Base-by-base conservation (phyloP, 768 basidiomycete genomes). In the Solioccasus polychromus region DNA sequence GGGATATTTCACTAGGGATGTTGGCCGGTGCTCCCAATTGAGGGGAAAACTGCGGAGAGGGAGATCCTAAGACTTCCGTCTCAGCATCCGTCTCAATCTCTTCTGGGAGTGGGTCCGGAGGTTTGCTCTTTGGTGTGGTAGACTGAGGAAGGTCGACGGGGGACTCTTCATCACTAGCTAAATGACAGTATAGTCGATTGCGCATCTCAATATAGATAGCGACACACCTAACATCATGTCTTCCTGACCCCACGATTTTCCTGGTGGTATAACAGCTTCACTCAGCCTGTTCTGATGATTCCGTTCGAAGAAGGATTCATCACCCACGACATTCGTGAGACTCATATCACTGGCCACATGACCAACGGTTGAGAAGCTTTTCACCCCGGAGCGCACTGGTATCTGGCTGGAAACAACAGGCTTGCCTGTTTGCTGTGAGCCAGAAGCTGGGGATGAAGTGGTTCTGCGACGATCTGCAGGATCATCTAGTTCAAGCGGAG, bases 311-410 rank as follows among this genome's bases (percentile, higher is more conserved):
- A 55, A 57, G n/a, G 47, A 52, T 17, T 55, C 63, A 17, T 57
- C 59, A 26, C 48, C 51, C 31, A 51, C 55, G 36, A 54, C 41
- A n/a, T 53, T 35, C 4, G 62, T 62, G 34, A 64, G 10, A 18
- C 55, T 62, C 44, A 49, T 50, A 46, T 55, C 50, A 14, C 52
- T 63, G 4, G 51, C 26, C 7, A 32, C 53, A 17, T 59, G 47
- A 12, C 48, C 45, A 37, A 49, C 32, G 35, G 37, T 48, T n/a
- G 50, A 57, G 37, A 49, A 56, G 5, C 44, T 50, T 53, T 72
- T 73, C 40, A 61, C 53, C 17, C 70, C 66, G 15, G 75, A 67
- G 19, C 67, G 67, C 5, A 76, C 66, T 12, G 78, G 77, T 42
- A 80, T 76, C 24, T 70, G 66, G 42, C 76, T 77, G 8, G 63